phyloP scores from a whole-genome alignment of 305 asterid species.

The Solanum aculeatissimum region DNA sequence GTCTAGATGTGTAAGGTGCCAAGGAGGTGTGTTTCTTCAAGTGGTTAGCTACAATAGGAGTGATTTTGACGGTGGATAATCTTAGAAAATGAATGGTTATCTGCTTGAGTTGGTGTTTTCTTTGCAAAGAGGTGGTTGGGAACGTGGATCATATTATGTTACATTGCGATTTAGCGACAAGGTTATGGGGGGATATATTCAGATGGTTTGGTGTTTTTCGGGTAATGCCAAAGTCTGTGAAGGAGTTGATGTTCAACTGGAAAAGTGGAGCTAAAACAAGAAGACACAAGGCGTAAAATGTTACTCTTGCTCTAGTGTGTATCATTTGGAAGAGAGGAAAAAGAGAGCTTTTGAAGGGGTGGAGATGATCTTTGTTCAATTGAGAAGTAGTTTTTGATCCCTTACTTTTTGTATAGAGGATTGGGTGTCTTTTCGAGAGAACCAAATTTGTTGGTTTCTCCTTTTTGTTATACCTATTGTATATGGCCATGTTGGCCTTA shows the following conservation, averaged over 20 bases:
- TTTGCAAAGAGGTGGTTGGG: background rate
- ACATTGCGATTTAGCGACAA: background rate
- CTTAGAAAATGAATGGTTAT: background rate
- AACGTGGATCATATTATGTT: background rate
- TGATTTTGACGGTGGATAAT: background rate
- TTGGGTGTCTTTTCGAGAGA: background rate
- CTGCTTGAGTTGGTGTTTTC: background rate
- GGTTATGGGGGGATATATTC: background rate
- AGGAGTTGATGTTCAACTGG: background rate
- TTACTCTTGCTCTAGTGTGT: background rate
- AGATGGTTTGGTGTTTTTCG: background rate
- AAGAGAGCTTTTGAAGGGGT: background rate
- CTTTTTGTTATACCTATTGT: background rate
- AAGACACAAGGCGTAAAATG: background rate
- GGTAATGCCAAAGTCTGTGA: background rate
- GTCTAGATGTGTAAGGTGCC: background rate
- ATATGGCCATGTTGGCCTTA: background rate
- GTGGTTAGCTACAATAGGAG: background rate
- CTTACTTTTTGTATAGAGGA: background rate
- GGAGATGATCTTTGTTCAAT: background rate
- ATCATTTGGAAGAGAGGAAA: background rate
- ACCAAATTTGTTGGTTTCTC: background rate
- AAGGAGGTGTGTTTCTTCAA: background rate
- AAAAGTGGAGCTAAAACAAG: background rate
- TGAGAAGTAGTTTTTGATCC: background rate